Base-by-base conservation (phyloP, 2,329 filamentous ascomycete species). In the Microdochium paspali region DNA sequence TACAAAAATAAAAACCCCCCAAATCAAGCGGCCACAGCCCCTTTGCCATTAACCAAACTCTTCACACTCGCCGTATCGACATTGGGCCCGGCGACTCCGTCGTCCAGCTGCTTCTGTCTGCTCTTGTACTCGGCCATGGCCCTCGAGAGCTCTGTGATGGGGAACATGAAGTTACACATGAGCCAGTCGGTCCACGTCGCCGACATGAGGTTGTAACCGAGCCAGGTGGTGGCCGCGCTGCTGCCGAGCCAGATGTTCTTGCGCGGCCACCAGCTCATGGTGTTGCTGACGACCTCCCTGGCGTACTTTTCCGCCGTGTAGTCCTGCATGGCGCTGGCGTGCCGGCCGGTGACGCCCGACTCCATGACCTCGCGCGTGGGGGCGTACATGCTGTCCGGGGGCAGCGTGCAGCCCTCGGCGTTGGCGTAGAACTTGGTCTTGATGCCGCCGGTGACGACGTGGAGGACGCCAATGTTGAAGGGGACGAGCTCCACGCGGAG, bases 401-500 rank as follows among this genome's bases (percentile, higher is more conserved):
- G 46, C 15, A 54, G 26, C 44, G 44, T 43, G 35, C 45, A 26
- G 21, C 50, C 49, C 10, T 40, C 26, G 28, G 48, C 44, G 46
- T 53, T 53, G 26, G 39, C 46, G 45, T 47, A 60, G 46, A 68
- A 59, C 4, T 59, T 57, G 15, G 62, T 64, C 23, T 51, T 49
- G 15, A 67, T 59, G 2, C 57, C 61, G 7, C 61, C 65, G 0
- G 61, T 63, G 52, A 62, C 56, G 30, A 63, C 47, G 23, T 59
- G 55, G 12, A 67, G 54, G 21, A 68, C 64, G 24, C 59, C 58
- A 46, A 67, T 51, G 21, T 56, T 61, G 42, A 68, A 59, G 0
- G 61, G 58, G 1, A 49, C 47, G 23, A 72, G 60, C 53, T 73
- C 69, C 32, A 70, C 51, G 5, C 68, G 65, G 53, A 71, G 51